These are phyloP conservation scores for Solanum chilense DNA, from an alignment of 257 asterid genomes.

Conservation along the genomic window DNA sequence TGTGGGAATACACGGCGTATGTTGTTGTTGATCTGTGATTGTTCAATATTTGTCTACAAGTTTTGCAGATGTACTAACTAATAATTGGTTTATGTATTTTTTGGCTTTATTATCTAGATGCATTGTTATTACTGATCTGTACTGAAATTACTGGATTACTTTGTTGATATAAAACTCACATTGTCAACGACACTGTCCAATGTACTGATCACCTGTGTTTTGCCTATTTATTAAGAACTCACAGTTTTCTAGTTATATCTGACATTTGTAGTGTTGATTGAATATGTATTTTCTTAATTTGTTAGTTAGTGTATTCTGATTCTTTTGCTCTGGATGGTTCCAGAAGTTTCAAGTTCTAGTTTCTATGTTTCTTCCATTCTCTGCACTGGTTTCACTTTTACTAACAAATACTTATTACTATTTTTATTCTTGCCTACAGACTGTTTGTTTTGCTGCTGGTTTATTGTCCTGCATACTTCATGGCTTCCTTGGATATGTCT, in stretches of 20 bases:
- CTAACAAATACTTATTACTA: background rate
- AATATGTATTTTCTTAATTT: no score
- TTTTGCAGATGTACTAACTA: background rate
- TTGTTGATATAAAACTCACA: background rate
- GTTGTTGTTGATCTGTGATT: background rate
- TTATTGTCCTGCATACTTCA: conserved; percentile 6
- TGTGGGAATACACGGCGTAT: background rate
- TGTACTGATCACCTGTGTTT: background rate
- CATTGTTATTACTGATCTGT: background rate
- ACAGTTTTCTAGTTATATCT: background rate
- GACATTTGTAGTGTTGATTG: background rate
- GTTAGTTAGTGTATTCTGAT: background rate
- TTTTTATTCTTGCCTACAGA: conserved; percentile 4
- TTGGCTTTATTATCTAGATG: background rate
- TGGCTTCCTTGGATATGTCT: conserved; percentile 81
- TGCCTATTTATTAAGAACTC: background rate
- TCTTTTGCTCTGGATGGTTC: background rate
- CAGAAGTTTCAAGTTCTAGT: background rate
- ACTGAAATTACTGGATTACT: background rate
- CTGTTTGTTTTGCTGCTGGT: background rate
- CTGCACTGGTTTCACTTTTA: background rate
- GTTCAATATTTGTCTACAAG: background rate
- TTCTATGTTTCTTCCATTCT: background rate
- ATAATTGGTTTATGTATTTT: background rate
- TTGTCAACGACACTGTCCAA: background rate